Evolutionary conservation across 768 basidiomycete genomes (phyloP), one percentile per base, ranked within the genome.

Genomic region (Psilocybe tampanensis): DNA sequence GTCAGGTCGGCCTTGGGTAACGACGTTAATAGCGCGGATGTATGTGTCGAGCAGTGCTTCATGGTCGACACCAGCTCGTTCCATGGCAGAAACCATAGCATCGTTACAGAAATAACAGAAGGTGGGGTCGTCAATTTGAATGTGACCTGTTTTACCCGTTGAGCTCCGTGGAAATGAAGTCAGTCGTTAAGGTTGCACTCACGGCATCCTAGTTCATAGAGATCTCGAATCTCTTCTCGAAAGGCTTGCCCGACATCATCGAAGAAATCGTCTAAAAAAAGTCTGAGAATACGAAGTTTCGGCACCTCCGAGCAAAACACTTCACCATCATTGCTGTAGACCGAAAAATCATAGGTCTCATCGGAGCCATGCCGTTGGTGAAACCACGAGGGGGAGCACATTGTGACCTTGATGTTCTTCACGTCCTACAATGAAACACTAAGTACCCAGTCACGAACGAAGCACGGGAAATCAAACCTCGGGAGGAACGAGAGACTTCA

Each of bases 321-420:
- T 73, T 54, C 44, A 82, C 85, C 81, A 64, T 89, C 87, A 64
- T 75, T 81, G 44, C 76, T 73, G 70, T 90, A 90, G 6, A 88
- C 80, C 8, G 78, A 74, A 42, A 78, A 74, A 56, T 82, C 82
- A 64, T 85, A 86, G 6, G 84, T 83, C 44, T 70, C 44, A 58
- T 84, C 82, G 8, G 76, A 77, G 48, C 88, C 88, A 66, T 86
- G 86, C 22, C 84, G 81, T 24, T 88, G 81, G 66, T 88, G 86
- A 68, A 83, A 86, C 86, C 87, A 88, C 33, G 85, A 84, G 2
- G 89, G 89, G 0, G 88, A 83, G 57, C 84, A 86, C 70, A 89
- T 74, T 13, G 86, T 90, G 56, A 91, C 64, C 68, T 93, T 92
- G 69, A 91, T 80, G 64, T 79, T 76, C 64, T 79, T 79, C 56